Evolutionary conservation across 1,284 basidiomycete species (phyloP).

Genomic region (Exobasidium cylindrosporum): DNA sequence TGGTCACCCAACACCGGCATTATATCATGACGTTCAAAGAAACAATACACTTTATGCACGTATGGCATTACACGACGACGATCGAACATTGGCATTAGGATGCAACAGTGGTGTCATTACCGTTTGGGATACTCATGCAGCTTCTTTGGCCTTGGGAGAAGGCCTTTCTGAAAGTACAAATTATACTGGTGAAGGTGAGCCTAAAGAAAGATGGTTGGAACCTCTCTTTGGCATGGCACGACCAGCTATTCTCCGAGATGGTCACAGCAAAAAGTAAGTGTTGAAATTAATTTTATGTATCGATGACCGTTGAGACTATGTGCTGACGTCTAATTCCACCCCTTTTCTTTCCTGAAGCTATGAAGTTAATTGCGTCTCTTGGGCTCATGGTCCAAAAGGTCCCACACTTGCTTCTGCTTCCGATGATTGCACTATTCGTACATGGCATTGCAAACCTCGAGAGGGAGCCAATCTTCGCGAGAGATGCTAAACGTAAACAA

Average conservation of each 20-base stretch:
- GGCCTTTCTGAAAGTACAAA: background rate
- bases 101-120: conserved; percentile 47
- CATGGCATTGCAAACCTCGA: conserved; percentile 23
- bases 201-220: background rate
- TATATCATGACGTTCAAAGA: conserved; percentile 25
- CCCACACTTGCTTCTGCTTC: conserved; percentile 41
- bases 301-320: background rate
- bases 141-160: background rate
- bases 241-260: background rate
- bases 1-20: background rate
- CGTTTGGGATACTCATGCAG: conserved; percentile 38
- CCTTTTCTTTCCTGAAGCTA: conserved; percentile 20
- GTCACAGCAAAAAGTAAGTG: background rate
- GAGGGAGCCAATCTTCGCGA: background rate
- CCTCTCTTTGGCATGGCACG: background rate
- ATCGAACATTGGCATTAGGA: conserved; percentile 45
- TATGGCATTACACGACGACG: conserved; percentile 40
- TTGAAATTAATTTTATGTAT: background rate
- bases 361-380: conserved; percentile 48
- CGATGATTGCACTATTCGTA: conserved; percentile 44
- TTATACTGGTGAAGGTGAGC: background rate
- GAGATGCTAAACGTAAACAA: background rate
- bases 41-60: conserved; percentile 50
- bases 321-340: background rate
- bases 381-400: conserved; percentile 42